These are phyloP conservation scores for Caryopteris hybrid DNA, from an alignment of 305 asterid genomes.

Conservation along the genomic window DNA sequence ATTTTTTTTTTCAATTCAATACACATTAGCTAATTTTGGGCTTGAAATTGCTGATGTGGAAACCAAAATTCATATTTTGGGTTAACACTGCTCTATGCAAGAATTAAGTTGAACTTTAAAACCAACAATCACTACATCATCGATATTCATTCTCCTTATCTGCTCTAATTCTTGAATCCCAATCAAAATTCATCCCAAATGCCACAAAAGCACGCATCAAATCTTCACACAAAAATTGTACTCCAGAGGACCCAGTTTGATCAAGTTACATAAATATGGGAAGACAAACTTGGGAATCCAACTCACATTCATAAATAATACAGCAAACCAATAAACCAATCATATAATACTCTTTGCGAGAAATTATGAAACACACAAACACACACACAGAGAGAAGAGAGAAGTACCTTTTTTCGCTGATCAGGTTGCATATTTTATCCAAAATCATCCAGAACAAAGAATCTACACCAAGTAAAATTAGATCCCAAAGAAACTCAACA, in stretches of 20 bases:
- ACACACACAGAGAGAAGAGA: too few species aligned
- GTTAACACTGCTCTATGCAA: too few species aligned
- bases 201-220: constrained; percentile 16
- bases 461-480: constrained; percentile 19
- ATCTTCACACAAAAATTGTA: constrained; percentile 1
- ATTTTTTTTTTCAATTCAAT: too few species aligned
- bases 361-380: background rate
- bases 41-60: too few species aligned
- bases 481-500: constrained; percentile 33
- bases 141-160: constrained; percentile 4
- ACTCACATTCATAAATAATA: constrained; percentile 18
- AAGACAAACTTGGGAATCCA: constrained; percentile 8
- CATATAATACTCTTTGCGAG: background rate
- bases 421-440: constrained; percentile 75
- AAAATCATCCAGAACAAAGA: constrained; percentile 47
- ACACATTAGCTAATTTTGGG: too few species aligned
- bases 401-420: constrained; percentile 76
- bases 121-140: background rate
- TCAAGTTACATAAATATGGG: background rate
- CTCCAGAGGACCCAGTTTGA: constrained; percentile 5
- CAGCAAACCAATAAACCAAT: constrained; percentile 1
- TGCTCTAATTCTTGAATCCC: constrained; percentile 11
- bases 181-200: constrained; percentile 8
- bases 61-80: too few species aligned
- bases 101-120: too few species aligned